These are phyloP conservation scores for Populus hybrid DNA, from an alignment of 441 rosid species.

Conservation along the genomic window DNA sequence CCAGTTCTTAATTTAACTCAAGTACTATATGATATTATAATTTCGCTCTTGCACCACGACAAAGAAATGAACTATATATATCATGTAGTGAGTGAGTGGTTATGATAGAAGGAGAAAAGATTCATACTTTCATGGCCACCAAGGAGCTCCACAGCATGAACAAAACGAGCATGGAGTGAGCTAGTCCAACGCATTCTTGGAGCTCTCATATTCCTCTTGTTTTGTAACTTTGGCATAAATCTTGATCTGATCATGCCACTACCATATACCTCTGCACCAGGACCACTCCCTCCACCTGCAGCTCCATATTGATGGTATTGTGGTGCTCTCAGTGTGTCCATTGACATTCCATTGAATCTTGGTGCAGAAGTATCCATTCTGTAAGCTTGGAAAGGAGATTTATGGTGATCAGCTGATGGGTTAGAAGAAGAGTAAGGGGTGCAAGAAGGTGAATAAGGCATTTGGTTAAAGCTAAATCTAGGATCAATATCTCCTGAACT, in stretches of 20 bases:
- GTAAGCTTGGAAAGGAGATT: constrained; percentile 4
- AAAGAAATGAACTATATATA: neutral
- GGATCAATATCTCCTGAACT: constrained; percentile 26
- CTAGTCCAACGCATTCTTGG: constrained; percentile 92
- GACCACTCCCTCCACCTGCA: constrained; percentile 37
- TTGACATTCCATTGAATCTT: constrained; percentile 44
- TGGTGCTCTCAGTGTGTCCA: constrained; percentile 18
- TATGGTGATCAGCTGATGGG: neutral
- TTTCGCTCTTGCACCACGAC: neutral
- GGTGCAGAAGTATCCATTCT: constrained; percentile 25
- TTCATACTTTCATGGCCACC: constrained; percentile 86
- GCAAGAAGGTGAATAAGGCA: constrained; percentile 31
- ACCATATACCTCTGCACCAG: constrained; percentile 33
- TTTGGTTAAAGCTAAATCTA: constrained; percentile 27
- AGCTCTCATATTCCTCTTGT: constrained; percentile 76
- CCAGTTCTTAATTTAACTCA: neutral
- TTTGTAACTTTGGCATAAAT: constrained; percentile 56
- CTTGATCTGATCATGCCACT: constrained; percentile 57
- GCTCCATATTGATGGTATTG: constrained; percentile 25
- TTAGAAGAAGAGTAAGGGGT: constrained; percentile 15
- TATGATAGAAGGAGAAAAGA: neutral
- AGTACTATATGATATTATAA: no score
- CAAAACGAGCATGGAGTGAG: constrained; percentile 74
- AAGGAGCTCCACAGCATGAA: constrained; percentile 77
- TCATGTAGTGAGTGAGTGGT: no score